phyloP scores from a whole-genome alignment of 257 asterid species.

The Echium plantagineum region DNA sequence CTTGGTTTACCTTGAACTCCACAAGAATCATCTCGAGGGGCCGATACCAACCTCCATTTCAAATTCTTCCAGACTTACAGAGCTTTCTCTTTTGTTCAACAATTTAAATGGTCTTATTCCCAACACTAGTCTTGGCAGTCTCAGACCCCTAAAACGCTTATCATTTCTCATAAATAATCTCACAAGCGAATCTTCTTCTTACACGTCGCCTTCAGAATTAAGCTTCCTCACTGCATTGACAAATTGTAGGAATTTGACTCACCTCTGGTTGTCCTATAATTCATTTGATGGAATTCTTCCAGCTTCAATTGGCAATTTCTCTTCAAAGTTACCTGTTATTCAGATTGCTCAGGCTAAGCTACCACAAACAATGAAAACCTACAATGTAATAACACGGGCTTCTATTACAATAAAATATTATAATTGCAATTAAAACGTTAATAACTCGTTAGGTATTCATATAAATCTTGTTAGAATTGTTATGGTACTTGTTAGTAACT shows the following conservation, averaged over 20 bases:
- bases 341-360: background rate
- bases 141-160: background rate
- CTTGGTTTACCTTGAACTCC: slow-evolving; percentile 1
- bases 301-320: background rate
- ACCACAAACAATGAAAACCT: slow-evolving; percentile 2
- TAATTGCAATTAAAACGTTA: too few relatives aligned
- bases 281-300: background rate
- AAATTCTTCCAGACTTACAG: background rate
- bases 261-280: background rate
- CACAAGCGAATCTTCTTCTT: too few relatives aligned
- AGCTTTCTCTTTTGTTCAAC: background rate
- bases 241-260: background rate
- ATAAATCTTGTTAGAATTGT: too few relatives aligned
- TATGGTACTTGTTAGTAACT: too few relatives aligned
- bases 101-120: background rate
- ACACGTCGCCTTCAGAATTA: background rate
- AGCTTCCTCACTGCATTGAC: background rate
- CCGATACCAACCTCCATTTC: background rate
- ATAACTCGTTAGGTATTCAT: too few relatives aligned
- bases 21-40: slow-evolving; percentile 5
- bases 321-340: slow-evolving; percentile 1
- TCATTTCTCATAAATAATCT: background rate
- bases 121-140: slow-evolving; percentile 1
- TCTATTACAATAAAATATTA: too few relatives aligned
- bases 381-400: too few relatives aligned